Evolutionary conservation across 768 basidiomycete species (phyloP), one percentile per base, ranked within the genome.

Genomic region (Postia placenta): DNA sequence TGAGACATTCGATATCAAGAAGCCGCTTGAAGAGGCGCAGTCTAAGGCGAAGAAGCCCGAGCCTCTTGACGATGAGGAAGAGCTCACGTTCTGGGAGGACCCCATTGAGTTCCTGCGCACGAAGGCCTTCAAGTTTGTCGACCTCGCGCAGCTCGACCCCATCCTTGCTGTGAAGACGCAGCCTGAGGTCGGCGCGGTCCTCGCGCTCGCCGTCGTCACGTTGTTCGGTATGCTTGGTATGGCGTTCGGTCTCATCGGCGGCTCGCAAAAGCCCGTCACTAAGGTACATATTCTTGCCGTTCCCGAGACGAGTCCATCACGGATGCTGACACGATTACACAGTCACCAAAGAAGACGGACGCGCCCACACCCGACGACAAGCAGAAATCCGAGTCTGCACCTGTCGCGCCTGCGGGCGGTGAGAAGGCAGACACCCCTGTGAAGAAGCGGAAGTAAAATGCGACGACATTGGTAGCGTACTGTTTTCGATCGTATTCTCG

Each of bases 1-100:
- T 14, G 91, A 94, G 70, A 90, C 92, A n/a, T 99, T 88, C 70
- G 80, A 82, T 57, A 65, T 95, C 69, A 98, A 97, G 83, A 85
- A 88, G 65, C 69, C 80, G 7, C 73, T 92, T 41, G 95, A 97
- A 69, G 47, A 17, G n/a, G 47, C 20, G 19, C 22, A 48, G 40
- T 40, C 47, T 4, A 41, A 39, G 19, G 22, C 30, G 5, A 49
- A 49, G 48, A 11, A 12, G 23, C 26, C 19, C 30, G 74, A 76
- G 58, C 80, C 75, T 4, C 66, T 67, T 35, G 75, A 74, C 40
- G 65, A 69, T n/a, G 73, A 74, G 1, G 73, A 67, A 3, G 71
- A 74, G 43, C 63, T 72, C 24, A 68, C 73, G 19, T 88, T 88
- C 73, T 72, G 77, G 64, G 75, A 80, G 28, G 86, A 92, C 58